Base-by-base conservation (phyloP, 2,329 filamentous ascomycete species). In the Fusarium tupiense region DNA sequence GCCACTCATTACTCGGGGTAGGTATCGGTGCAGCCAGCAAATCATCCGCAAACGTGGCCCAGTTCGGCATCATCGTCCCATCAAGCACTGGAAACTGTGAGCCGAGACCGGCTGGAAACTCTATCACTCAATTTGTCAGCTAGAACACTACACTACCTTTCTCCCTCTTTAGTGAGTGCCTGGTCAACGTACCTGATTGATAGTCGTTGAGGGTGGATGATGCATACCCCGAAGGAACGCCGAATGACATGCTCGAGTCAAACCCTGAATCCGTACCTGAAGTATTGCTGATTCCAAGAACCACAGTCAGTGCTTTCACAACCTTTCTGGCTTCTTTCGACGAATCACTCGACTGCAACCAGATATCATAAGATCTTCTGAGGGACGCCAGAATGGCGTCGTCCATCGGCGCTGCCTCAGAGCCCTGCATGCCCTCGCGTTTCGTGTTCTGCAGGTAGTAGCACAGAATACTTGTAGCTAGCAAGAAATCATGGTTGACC, bases 281-380 rank as follows among this genome's bases (percentile, higher is more conserved):
- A 0, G 49, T 33, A 17, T 19, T 17, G 0, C 3, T 3, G 26
- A 29, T 8, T 5, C 38, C 46, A 1, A 65, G 62, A 14, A 69
- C 26, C 1, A 69, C 37, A 1, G 8, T 1, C n/a, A 69, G 5
- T 20, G 66, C 66, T 20, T 44, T 44, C 1, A 66, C 64, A 8
- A 68, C 64, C 5, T 69, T 69, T 4, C 66, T 29, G 0, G 66
- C 66, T 3, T 69, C 66, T 17, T 40, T 62, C 0, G 66, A 69
- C 4, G 47, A 40, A 16, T 22, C 17, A 2, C 54, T 68, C 0
- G 64, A 69, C 31, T 62, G 64, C 0, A 68, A 4, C 66, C 66
- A 69, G 5, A 69, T 69, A 3, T 56, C 49, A 10, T 69, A 44
- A 17, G 64, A 69, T n/a, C n/a, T 41, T 19, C 24, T 37, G 0